Base-by-base conservation (phyloP, 108 stramenopile species). In the Aurantiochytrium sp. region DNA sequence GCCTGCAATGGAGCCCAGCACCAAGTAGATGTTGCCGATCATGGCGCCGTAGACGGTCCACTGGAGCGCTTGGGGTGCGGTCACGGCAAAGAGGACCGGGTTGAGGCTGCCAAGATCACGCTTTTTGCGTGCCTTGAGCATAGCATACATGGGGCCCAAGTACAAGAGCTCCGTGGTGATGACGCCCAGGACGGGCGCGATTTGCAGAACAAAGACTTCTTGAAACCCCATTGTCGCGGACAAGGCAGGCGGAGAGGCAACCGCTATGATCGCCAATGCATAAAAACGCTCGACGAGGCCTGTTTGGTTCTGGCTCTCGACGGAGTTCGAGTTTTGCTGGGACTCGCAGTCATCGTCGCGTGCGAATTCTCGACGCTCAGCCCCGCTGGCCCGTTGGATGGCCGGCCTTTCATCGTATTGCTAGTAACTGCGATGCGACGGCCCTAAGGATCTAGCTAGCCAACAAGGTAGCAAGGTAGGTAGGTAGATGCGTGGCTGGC, bases 81-180 rank as follows among this genome's bases (percentile, higher is more conserved):
- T 83, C n/a, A 83, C 45, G 19, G 76, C 49, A 53, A 83, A 83
- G 76, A 83, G 76, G 18, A 83, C 28, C 76, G 76, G 76, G 76
- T 83, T 83, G 76, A 83, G 49, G 23, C 23, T 23, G 4, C 51
- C 76, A 23, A 83, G 76, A 23, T 47, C 51, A 3, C 51, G 49
- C n/a, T 47, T 53, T 28, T 83, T 83, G 6, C 76, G 76, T 53
- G 76, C 76, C 12, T 53, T 12, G 19, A 47, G 76, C 18, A 83
- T 83, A 3, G 76, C 45, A 2, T n/a, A 25, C n/a, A 53, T 53
- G 10, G 76, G 76, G n/a, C 76, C 76, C 49, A 83, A 45, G 76
- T 53, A 83, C 49, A 83, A 45, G n/a, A 83, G 76, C 49, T 83
- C 51, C 25, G 76, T 53, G 76, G 49, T 6, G 76, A 83, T 28